Percentiles rank a stretch among this genome's conserved stretches.
phyloP scores from a whole-genome alignment of 495 filamentous ascomycete species.

The Cairneyella variabilis region DNA sequence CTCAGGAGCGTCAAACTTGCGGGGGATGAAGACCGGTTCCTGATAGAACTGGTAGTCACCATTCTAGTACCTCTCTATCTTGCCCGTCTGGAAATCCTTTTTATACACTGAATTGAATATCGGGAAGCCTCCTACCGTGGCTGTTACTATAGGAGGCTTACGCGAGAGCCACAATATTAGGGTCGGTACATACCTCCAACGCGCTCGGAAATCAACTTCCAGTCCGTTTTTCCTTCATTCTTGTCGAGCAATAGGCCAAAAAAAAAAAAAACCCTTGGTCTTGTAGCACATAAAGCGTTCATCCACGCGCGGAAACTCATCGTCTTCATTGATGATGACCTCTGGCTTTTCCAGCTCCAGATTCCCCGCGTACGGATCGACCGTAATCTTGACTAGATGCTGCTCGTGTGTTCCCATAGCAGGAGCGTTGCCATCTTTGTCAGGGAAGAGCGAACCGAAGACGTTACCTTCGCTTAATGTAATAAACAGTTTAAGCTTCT shows the following conservation, averaged over 20 bases:
- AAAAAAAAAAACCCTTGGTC: conserved; percentile 47
- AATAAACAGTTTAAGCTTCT: conserved; percentile 1
- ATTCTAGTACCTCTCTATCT: conserved; percentile 19
- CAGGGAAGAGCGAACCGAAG: conserved; percentile 31
- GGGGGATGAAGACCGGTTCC: conserved; percentile 37
- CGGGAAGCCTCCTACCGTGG: conserved; percentile 16
- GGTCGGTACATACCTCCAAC: background rate
- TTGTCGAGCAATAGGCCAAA: conserved; percentile 36
- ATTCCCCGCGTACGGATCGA: conserved; percentile 8
- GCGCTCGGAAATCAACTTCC: background rate
- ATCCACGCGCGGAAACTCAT: conserved; percentile 57
- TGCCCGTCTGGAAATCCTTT: conserved; percentile 5
- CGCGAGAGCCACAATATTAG: background rate
- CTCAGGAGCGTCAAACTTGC: conserved; percentile 20
- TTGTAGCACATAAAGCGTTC: conserved; percentile 46
- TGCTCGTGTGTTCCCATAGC: conserved; percentile 11
- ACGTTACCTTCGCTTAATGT: conserved; percentile 19
- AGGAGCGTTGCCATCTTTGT: conserved; percentile 23
- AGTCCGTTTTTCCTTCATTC: background rate
- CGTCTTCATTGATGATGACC: conserved; percentile 37
- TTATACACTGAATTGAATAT: conserved; percentile 24
- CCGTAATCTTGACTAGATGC: conserved; percentile 19
- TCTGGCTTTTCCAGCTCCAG: conserved; percentile 16
- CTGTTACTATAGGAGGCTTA: background rate
- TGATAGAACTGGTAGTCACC: conserved; percentile 29